Evolutionary conservation across 345 rosid species (phyloP).

Genomic region (Salix purpurea): DNA sequence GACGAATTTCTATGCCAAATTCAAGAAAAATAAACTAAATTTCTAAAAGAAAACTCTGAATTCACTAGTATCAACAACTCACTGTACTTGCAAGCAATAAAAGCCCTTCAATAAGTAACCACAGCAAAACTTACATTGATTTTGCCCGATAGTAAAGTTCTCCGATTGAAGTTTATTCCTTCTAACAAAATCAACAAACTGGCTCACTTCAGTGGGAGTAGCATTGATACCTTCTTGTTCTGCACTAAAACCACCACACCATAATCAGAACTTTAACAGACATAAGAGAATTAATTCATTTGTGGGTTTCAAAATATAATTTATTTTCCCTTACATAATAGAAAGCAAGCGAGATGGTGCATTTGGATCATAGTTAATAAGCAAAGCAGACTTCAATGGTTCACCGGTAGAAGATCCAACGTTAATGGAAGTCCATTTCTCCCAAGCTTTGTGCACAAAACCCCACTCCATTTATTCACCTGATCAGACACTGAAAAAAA

Average conservation of each 20-base stretch:
- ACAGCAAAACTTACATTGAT: conserved; percentile 50
- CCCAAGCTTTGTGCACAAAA: conserved; percentile 60
- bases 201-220: conserved; percentile 52
- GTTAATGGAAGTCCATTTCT: conserved; percentile 59
- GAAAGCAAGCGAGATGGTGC: conserved; percentile 79
- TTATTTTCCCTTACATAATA: conserved; percentile 46
- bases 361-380: conserved; percentile 67
- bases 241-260: conserved; percentile 39
- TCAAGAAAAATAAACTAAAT: background rate
- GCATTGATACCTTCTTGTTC: conserved; percentile 65
- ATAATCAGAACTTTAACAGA: too few relatives aligned
- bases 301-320: too few relatives aligned
- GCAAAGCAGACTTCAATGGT: conserved; percentile 70
- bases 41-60: too few relatives aligned
- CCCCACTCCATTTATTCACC: conserved; percentile 55
- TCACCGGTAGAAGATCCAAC: conserved; percentile 57
- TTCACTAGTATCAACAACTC: too few relatives aligned
- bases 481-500: too few relatives aligned
- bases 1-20: background rate
- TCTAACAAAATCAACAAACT: conserved; percentile 61
- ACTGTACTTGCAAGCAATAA: background rate
- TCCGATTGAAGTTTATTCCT: conserved; percentile 60
- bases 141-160: conserved; percentile 62
- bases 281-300: too few relatives aligned
- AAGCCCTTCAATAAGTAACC: background rate